Base-by-base conservation (phyloP, 345 rosid species). In the Citrus australasica region DNA sequence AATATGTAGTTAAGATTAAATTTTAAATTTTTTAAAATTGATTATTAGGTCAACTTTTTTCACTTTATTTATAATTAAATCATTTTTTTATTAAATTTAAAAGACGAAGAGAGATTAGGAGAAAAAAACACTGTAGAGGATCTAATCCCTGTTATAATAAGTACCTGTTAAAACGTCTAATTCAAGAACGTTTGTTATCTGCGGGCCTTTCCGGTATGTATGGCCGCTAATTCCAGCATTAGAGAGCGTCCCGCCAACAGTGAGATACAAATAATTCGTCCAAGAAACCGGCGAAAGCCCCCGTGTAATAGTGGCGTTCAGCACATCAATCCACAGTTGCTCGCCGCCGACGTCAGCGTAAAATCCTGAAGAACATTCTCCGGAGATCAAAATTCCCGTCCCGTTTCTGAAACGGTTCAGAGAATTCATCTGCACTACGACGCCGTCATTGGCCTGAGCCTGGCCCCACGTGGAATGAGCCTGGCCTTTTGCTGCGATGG, bases 181-280 rank as follows among this genome's bases (percentile, higher is more conserved):
- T 8, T 38, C 10, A 38, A 8, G 42, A n/a, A 89, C 89, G 24
- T 89, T 87, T 84, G 79, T 84, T 65, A 89, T 89, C 83, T 87
- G 90, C 51, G 92, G 92, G 19, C 92, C 90, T 32, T 67, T 76
- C 1, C 84, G 85, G 60, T 84, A 84, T 11, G 86, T 79, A 61
- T 85, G 85, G 40, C 92, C 92, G 37, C 92, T 80, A 16, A 89
- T 87, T 69, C 92, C 92, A 1, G 89, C 92, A 35, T 87, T 87
- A 7, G 90, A 89, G 21, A 89, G 88, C 2, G 92, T 89, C 53
- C 92, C 92, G 3, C 92, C 92, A 19, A 87, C 87, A 24, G 76
- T 87, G 1, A 87, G 79, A 64, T 87, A 78, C 84, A 89, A 78
- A 32, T 85, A 89, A 66, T 89, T 90, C 0, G 92, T 87, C 87